Evolutionary conservation across 1,139 yeast species (phyloP).

Genomic region (Magnusiomyces paraingens): DNA sequence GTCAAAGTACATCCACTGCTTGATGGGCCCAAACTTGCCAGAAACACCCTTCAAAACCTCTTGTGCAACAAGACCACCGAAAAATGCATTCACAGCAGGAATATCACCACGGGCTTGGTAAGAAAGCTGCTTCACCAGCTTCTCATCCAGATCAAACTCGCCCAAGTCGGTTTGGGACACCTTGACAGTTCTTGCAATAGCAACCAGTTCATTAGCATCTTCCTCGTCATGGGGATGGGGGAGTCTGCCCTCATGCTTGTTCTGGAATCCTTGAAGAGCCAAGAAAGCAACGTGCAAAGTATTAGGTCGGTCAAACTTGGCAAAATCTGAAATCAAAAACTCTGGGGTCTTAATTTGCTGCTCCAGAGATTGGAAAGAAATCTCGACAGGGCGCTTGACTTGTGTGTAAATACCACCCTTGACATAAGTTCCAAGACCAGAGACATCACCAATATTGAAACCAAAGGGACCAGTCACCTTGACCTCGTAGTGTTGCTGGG

Average conservation of each 20-base stretch:
- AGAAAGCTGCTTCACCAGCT: constrained; percentile 63
- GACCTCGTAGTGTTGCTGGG: constrained; percentile 56
- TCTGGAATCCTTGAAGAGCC: constrained; percentile 72
- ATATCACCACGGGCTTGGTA: constrained; percentile 88
- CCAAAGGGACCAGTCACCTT: constrained; percentile 93
- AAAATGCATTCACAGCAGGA: constrained; percentile 83
- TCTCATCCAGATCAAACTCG: constrained; percentile 53
- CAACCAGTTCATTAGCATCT: constrained; percentile 65
- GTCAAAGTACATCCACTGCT: constrained; percentile 89
- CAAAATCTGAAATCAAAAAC: constrained; percentile 74
- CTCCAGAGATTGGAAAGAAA: constrained; percentile 57
- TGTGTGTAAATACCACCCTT: constrained; percentile 90
- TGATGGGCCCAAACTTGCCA: constrained; percentile 85
- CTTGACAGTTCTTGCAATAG: constrained; percentile 55
- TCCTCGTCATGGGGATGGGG: constrained; percentile 74
- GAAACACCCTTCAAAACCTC: constrained; percentile 93
- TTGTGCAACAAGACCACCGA: constrained; percentile 94
- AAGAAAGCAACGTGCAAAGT: constrained; percentile 90
- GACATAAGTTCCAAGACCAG: constrained; percentile 56
- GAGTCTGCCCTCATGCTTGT: constrained; percentile 50
- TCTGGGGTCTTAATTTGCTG: constrained; percentile 74
- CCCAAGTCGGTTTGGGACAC: constrained; percentile 50
- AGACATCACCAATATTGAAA: constrained; percentile 55
- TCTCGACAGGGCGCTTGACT: constrained; percentile 70
- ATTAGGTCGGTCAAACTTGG: constrained; percentile 86